Percentiles rank a stretch among this genome's conserved stretches.
Evolutionary conservation across 129 eudicot species (phyloP).

Genomic region (Artemisia tridentata): DNA sequence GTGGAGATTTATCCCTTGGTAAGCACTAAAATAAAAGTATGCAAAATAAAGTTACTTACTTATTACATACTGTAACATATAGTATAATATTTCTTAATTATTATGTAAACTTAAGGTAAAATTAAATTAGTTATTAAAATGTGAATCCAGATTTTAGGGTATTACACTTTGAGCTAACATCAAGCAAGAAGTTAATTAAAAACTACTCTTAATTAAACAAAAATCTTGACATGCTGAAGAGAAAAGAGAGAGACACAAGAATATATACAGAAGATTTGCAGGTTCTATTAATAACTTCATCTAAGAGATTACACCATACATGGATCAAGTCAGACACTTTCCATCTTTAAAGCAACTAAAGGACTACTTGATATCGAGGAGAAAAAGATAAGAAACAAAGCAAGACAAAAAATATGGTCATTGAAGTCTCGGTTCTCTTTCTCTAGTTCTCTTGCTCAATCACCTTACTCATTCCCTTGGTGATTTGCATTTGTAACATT

Average conservation of each 20-base stretch:
- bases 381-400: not conserved
- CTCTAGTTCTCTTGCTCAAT: constrained; percentile 8
- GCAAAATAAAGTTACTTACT: too few relatives aligned
- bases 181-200: not conserved
- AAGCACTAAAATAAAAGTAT: too few relatives aligned
- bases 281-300: constrained; percentile 28
- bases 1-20: too few relatives aligned
- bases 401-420: not conserved
- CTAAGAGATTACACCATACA: constrained; percentile 26
- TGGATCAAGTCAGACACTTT: not conserved
- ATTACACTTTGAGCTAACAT: not conserved
- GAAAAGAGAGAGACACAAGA: constrained; percentile 14
- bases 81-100: too few relatives aligned
- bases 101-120: too few relatives aligned
- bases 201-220: too few relatives aligned
- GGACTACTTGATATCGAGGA: not conserved
- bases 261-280: constrained; percentile 20
- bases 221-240: not conserved
- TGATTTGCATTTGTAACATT: constrained; percentile 78
- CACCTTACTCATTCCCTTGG: constrained; percentile 45
- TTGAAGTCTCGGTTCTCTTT: constrained; percentile 22
- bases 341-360: constrained; percentile 8
- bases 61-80: too few relatives aligned
- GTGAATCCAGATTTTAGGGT: too few relatives aligned
- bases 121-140: too few relatives aligned